These are phyloP conservation scores for Xylaria sp. DNA, from an alignment of 2,329 filamentous ascomycete species.

Conservation along the genomic window DNA sequence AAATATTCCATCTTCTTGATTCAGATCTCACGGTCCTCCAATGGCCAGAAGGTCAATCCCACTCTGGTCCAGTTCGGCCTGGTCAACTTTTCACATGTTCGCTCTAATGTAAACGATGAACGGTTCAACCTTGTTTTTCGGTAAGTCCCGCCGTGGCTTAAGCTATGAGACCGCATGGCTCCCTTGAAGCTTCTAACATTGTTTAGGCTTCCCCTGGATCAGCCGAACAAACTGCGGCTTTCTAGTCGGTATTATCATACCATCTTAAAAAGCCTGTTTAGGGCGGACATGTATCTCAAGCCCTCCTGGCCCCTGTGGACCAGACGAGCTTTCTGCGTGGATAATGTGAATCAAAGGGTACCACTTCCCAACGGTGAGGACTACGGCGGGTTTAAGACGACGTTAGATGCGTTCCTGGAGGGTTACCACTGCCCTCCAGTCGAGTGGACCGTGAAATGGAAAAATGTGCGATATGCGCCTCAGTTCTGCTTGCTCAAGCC, in stretches of 20 bases:
- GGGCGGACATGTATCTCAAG: conserved; percentile 50
- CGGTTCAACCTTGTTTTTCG: conserved; percentile 52
- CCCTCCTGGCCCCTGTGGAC: conserved; percentile 56
- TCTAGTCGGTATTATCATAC: conserved; percentile 50
- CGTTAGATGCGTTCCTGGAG: conserved; percentile 50
- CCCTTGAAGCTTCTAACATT: conserved; percentile 11
- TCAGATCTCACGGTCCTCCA: conserved; percentile 44
- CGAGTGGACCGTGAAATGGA: conserved; percentile 49
- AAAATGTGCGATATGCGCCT: conserved; percentile 40
- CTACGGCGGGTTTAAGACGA: conserved; percentile 50
- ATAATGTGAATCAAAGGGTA: conserved; percentile 47
- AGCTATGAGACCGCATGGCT: not conserved
- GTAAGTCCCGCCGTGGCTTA: conserved; percentile 32
- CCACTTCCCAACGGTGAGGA: conserved; percentile 51
- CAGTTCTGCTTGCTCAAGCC: conserved; percentile 49
- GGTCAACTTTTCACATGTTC: conserved; percentile 47
- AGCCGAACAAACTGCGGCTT: conserved; percentile 44
- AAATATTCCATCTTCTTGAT: conserved; percentile 49
- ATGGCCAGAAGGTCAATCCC: conserved; percentile 43
- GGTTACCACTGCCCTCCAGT: conserved; percentile 47
- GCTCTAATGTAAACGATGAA: conserved; percentile 50
- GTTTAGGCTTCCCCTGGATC: conserved; percentile 39
- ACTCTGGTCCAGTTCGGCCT: conserved; percentile 48
- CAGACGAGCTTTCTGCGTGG: conserved; percentile 48
- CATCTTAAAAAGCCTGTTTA: conserved; percentile 50